phyloP scores from a whole-genome alignment of 2,329 filamentous ascomycete genomes.

The Apiospora malaysiana region DNA sequence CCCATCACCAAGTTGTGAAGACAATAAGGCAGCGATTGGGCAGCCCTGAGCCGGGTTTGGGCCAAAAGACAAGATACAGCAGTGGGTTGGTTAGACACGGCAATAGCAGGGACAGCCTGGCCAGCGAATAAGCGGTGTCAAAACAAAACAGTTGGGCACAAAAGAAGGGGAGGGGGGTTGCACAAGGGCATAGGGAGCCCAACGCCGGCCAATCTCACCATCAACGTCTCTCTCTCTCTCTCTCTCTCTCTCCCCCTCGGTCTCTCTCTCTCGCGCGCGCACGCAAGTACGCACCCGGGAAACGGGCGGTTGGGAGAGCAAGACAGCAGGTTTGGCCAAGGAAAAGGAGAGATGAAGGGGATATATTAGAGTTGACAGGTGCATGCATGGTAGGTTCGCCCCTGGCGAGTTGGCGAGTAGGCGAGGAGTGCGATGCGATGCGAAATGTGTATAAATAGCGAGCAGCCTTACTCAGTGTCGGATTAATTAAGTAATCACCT shows the following conservation, averaged over 20 bases:
- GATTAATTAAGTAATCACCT: too few species aligned
- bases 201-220: constrained; percentile 15
- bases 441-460: background rate
- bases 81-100: constrained; percentile 19
- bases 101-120: constrained; percentile 19
- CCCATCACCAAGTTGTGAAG: constrained; percentile 3
- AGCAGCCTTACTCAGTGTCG: background rate
- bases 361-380: background rate
- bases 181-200: background rate
- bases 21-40: constrained; percentile 21
- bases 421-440: background rate
- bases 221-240: background rate
- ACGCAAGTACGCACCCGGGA: background rate
- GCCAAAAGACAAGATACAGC: constrained; percentile 19
- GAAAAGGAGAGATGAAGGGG: background rate
- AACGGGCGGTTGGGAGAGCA: background rate
- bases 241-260: background rate
- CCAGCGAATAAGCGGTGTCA: constrained; percentile 20
- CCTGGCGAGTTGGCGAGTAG: background rate
- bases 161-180: constrained; percentile 14
- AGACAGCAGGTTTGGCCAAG: background rate
- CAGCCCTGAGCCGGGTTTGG: constrained; percentile 19
- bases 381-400: background rate
- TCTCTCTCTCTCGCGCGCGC: background rate
- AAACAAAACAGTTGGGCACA: constrained; percentile 20